A percentile compares a stretch with the other conserved stretches of the same genome.
phyloP scores from a whole-genome alignment of 257 asterid genomes.

The Nicotiana tabacum region DNA sequence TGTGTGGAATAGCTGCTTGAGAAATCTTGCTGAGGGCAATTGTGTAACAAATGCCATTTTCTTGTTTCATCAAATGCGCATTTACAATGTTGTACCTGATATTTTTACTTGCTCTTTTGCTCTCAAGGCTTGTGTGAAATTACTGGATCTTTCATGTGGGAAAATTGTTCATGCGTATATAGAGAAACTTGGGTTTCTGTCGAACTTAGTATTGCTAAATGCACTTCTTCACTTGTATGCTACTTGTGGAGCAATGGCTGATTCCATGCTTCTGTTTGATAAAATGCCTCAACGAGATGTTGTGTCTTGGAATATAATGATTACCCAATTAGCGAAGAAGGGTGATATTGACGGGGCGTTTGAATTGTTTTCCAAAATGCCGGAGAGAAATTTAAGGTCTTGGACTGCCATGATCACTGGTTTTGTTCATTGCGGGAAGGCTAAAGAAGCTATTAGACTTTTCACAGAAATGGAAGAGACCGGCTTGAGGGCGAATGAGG shows the following conservation, averaged over 20 bases:
- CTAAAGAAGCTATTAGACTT: conserved; percentile 47
- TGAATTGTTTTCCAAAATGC: conserved; percentile 47
- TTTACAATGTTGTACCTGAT: conserved; percentile 38
- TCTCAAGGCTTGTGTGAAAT: conserved; percentile 47
- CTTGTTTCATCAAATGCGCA: conserved; percentile 43
- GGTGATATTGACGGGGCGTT: conserved; percentile 47
- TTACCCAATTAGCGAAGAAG: conserved; percentile 42
- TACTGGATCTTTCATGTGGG: conserved; percentile 38
- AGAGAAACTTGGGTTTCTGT: conserved; percentile 48
- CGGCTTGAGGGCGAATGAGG: conserved; percentile 49
- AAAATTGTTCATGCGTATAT: conserved; percentile 37
- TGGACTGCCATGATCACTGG: conserved; percentile 68
- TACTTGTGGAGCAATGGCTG: conserved; percentile 39
- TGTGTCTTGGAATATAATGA: conserved; percentile 71
- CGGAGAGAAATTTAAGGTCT: conserved; percentile 56
- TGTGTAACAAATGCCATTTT: conserved; percentile 45
- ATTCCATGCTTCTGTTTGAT: conserved; percentile 42
- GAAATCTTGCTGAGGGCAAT: conserved; percentile 43
- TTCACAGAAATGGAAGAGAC: conserved; percentile 45
- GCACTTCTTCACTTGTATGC: conserved; percentile 46
- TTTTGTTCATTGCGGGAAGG: conserved; percentile 51
- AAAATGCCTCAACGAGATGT: conserved; percentile 49
- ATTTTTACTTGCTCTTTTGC: conserved; percentile 55
- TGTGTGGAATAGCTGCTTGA: conserved; percentile 52
- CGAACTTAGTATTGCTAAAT: conserved; percentile 42